A percentile compares a stretch with the other conserved stretches of the same genome.
phyloP scores from a whole-genome alignment of 371 early-diverging fungal genomes.

The Mortierella sp. region DNA sequence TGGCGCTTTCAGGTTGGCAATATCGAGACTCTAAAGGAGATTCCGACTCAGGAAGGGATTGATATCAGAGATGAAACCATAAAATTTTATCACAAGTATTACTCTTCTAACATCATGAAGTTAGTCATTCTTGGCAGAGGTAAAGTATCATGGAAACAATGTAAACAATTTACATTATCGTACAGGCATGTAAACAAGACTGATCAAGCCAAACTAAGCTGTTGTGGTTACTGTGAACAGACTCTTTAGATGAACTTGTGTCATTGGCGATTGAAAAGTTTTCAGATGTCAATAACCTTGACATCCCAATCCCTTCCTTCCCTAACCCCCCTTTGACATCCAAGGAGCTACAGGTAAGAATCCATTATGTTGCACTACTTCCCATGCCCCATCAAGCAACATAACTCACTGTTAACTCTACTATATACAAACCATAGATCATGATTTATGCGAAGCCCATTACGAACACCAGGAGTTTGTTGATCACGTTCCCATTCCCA shows the following conservation, averaged over 20 bases:
- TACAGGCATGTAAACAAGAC: too few species aligned
- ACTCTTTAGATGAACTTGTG: conserved; percentile 61
- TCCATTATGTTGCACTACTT: too few species aligned
- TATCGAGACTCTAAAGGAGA: conserved; percentile 85
- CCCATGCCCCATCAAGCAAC: too few species aligned
- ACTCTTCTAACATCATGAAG: conserved; percentile 96
- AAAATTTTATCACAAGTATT: conserved; percentile 89
- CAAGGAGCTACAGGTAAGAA: conserved; percentile 79
- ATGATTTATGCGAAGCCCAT: conserved; percentile 86
- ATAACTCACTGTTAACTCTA: too few species aligned
- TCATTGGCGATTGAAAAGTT: conserved; percentile 88
- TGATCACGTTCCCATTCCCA: conserved; percentile 90
- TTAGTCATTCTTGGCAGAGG: conserved; percentile 92
- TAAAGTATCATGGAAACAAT: too few species aligned
- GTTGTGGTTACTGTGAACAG: too few species aligned
- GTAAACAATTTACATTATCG: too few species aligned
- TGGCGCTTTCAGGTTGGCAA: conserved; percentile 91
- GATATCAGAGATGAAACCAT: conserved; percentile 89
- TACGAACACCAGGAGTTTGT: conserved; percentile 82
- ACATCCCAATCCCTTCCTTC: conserved; percentile 78
- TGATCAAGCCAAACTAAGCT: too few species aligned
- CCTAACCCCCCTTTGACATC: conserved; percentile 80
- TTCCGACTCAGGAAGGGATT: conserved; percentile 76
- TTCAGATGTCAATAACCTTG: conserved; percentile 78
- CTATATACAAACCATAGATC: too few species aligned